Conservation (phyloP, 1,284 basidiomycete species). For the Rhodotorula sp. region DNA sequence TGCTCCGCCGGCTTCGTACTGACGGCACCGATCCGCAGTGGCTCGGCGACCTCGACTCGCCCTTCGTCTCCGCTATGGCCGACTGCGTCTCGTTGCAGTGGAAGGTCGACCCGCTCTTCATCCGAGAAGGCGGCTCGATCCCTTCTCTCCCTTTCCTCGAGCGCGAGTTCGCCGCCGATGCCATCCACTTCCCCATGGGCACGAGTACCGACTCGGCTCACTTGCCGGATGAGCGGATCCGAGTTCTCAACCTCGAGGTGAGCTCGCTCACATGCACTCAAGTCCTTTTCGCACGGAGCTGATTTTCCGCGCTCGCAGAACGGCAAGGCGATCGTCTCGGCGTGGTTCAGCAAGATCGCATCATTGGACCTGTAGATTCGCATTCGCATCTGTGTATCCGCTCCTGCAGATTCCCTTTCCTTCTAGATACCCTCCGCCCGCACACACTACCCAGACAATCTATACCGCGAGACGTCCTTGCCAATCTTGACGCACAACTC, state of each 20-base stretch:
- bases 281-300: too few relatives aligned
- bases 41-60: slow-evolving; percentile 81
- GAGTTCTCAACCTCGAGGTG: slow-evolving; percentile 51
- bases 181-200: slow-evolving; percentile 83
- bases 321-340: slow-evolving; percentile 18
- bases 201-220: slow-evolving; percentile 54
- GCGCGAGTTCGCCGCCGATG: slow-evolving; percentile 70
- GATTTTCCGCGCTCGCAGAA: background rate
- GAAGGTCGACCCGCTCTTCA: slow-evolving; percentile 68
- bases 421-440: background rate
- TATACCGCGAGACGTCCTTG: slow-evolving; percentile 15
- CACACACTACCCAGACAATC: background rate
- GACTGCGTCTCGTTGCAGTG: slow-evolving; percentile 31
- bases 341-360: slow-evolving; percentile 19
- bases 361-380: background rate
- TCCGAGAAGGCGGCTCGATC: slow-evolving; percentile 77
- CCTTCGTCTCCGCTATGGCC: slow-evolving; percentile 49
- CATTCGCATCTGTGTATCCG: background rate
- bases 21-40: slow-evolving; percentile 52
- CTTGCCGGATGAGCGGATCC: slow-evolving; percentile 52
- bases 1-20: background rate
- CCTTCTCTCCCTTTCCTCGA: slow-evolving; percentile 73
- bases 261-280: slow-evolving; percentile 9
- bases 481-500: slow-evolving; percentile 33
- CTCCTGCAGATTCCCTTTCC: background rate